phyloP scores from a whole-genome alignment of 1,284 basidiomycete genomes.

The Ceratobasidium sp. region DNA sequence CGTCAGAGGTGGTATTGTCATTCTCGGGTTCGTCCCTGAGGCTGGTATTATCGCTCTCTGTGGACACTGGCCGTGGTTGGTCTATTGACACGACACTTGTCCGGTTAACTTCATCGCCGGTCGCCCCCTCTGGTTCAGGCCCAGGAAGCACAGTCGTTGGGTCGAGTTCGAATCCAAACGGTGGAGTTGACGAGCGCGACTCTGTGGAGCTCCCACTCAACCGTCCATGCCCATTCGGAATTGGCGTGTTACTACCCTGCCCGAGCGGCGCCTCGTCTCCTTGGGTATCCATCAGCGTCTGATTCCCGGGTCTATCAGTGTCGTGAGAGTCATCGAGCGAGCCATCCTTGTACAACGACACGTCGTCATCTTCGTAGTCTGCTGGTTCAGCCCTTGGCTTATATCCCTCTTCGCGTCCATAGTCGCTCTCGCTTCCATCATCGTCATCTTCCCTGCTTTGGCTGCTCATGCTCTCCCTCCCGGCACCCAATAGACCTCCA shows the following conservation, averaged over 20 bases:
- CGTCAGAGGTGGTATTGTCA: neutral
- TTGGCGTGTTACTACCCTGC: constrained; percentile 5
- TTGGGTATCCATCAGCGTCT: neutral
- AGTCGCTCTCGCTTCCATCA: constrained; percentile 54
- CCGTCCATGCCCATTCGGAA: constrained; percentile 22
- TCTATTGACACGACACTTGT: neutral
- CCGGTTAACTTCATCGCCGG: neutral
- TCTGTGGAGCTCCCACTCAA: constrained; percentile 4
- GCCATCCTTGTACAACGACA: constrained; percentile 17
- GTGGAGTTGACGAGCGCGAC: constrained; percentile 36
- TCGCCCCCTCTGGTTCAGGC: neutral
- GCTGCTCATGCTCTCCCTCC: constrained; percentile 49
- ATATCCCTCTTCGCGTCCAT: constrained; percentile 16
- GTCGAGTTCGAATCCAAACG: constrained; percentile 43
- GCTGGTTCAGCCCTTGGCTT: neutral
- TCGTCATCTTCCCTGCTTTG: constrained; percentile 57
- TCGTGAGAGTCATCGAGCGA: constrained; percentile 4
- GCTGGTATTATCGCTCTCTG: no score
- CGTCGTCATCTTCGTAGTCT: constrained; percentile 15
- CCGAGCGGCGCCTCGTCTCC: constrained; percentile 15
- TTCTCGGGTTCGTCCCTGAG: no score
- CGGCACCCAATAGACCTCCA: constrained; percentile 62
- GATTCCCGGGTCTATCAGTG: neutral
- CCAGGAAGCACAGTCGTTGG: constrained; percentile 24
- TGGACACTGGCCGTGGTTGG: neutral